Conservation (phyloP, 768 basidiomycete genomes). For the Chalciporus pseudorubinellus region DNA sequence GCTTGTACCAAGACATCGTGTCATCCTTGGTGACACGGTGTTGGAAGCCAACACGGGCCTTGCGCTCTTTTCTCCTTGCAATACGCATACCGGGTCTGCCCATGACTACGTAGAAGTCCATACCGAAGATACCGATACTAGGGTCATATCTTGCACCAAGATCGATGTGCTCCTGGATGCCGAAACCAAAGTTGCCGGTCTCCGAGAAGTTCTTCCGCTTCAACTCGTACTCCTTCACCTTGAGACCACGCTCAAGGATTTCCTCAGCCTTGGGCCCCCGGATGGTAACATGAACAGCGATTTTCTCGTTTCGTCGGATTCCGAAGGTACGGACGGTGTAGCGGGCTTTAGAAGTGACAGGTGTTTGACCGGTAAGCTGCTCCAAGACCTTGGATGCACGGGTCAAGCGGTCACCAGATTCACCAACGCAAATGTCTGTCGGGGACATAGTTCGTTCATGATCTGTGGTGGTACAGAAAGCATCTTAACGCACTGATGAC, state of each 20-base stretch:
- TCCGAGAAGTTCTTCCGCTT: constrained; percentile 96
- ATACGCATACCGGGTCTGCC: constrained; percentile 93
- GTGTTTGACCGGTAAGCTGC: constrained; percentile 98
- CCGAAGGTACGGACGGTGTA: constrained; percentile 99
- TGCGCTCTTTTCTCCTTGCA: constrained; percentile 86
- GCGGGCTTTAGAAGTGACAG: constrained; percentile 98
- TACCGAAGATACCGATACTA: constrained; percentile 67
- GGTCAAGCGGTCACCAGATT: constrained; percentile 98
- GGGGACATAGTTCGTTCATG: background rate
- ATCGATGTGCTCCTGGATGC: constrained; percentile 99
- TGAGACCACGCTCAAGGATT: constrained; percentile 97
- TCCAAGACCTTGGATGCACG: constrained; percentile 99
- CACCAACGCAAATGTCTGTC: constrained; percentile 98
- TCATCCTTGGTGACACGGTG: constrained; percentile 90
- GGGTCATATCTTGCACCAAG: constrained; percentile 98
- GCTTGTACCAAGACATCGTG: constrained; percentile 92
- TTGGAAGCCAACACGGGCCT: constrained; percentile 78
- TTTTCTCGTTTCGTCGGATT: constrained; percentile 99
- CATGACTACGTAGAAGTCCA: constrained; percentile 99
- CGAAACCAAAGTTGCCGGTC: constrained; percentile 99
- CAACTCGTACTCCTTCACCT: constrained; percentile 99
- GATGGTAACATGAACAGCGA: constrained; percentile 97
- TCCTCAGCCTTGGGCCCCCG: constrained; percentile 99
- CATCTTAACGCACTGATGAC: constrained; percentile 85
- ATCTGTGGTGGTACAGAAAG: constrained; percentile 11